A percentile compares a stretch with the other conserved stretches of the same genome.
These are phyloP conservation scores for Agaricus bisporus DNA, from an alignment of 768 basidiomycete genomes.

Conservation along the genomic window DNA sequence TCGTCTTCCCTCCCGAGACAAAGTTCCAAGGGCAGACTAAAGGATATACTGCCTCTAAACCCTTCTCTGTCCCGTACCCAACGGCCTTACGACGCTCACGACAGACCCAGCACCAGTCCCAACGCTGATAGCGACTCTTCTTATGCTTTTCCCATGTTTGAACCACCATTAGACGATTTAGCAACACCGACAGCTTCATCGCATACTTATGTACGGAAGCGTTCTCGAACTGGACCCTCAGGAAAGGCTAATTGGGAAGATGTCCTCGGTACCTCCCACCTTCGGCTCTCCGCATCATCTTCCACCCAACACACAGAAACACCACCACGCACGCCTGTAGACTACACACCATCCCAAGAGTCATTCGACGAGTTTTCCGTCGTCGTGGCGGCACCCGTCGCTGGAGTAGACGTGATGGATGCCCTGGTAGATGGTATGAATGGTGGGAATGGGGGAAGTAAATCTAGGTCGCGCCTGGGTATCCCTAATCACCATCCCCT, in stretches of 20 bases:
- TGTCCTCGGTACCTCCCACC: conserved; percentile 37
- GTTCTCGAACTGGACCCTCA: conserved; percentile 58
- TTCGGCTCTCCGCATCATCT: conserved; percentile 59
- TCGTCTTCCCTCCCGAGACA: neutral
- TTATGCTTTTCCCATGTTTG: conserved; percentile 37
- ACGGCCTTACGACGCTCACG: neutral
- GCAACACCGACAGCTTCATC: conserved; percentile 19
- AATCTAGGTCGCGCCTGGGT: conserved; percentile 47
- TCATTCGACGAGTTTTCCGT: conserved; percentile 53
- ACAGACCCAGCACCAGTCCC: neutral
- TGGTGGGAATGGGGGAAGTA: conserved; percentile 44
- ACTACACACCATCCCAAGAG: conserved; percentile 32
- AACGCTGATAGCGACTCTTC: conserved; percentile 19
- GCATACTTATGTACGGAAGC: conserved; percentile 35
- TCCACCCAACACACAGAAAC: conserved; percentile 68
- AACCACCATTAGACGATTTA: conserved; percentile 23
- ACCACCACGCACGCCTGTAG: conserved; percentile 65
- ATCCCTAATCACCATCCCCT: conserved; percentile 66
- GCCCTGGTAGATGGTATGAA: conserved; percentile 90
- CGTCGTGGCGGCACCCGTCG: conserved; percentile 67
- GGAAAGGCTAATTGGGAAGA: conserved; percentile 38
- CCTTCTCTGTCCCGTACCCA: neutral
- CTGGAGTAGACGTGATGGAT: conserved; percentile 84
- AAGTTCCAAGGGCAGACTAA: conserved; percentile 4
- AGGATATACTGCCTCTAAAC: neutral